phyloP scores from a whole-genome alignment of 192 early-diverging fungal genomes.

The Funneliformis geosporum region DNA sequence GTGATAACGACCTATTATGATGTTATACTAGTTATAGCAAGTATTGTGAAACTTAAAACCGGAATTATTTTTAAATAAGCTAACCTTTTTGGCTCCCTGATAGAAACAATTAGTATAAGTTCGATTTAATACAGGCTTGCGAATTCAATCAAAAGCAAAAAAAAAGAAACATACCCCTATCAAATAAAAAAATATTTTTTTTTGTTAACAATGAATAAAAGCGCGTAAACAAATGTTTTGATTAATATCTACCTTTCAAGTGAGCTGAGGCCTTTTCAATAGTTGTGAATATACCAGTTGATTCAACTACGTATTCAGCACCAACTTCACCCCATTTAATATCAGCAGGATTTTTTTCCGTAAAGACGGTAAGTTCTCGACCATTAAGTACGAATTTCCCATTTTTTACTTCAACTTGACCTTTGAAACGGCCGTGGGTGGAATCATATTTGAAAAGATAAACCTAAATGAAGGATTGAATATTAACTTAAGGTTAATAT shows the following conservation, averaged over 20 bases:
- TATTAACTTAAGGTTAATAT: conserved; percentile 28
- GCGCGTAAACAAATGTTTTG: too few relatives aligned
- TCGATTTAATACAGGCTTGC: background rate
- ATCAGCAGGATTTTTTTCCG: conserved; percentile 75
- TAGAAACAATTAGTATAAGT: background rate
- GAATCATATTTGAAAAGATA: conserved; percentile 99
- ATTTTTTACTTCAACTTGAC: conserved; percentile 74
- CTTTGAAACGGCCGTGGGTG: conserved; percentile 94
- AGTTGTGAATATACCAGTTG: conserved; percentile 98
- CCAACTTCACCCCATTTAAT: conserved; percentile 87
- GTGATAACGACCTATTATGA: conserved; percentile 90
- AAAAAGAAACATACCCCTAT: conserved; percentile 3
- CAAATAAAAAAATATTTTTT: background rate
- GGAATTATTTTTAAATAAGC: background rate
- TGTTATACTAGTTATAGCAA: background rate
- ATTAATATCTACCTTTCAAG: conserved; percentile 90
- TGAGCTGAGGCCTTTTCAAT: conserved; percentile 83
- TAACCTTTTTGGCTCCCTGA: conserved; percentile 11
- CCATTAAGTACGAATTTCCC: conserved; percentile 93
- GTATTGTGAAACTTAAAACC: too few relatives aligned
- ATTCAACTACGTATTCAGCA: conserved; percentile 96
- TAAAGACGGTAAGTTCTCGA: conserved; percentile 70
- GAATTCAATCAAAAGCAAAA: background rate
- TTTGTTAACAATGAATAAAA: background rate
- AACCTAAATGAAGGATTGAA: conserved; percentile 44